phyloP scores from a whole-genome alignment of 345 rosid species.

The Linum lewisii region DNA sequence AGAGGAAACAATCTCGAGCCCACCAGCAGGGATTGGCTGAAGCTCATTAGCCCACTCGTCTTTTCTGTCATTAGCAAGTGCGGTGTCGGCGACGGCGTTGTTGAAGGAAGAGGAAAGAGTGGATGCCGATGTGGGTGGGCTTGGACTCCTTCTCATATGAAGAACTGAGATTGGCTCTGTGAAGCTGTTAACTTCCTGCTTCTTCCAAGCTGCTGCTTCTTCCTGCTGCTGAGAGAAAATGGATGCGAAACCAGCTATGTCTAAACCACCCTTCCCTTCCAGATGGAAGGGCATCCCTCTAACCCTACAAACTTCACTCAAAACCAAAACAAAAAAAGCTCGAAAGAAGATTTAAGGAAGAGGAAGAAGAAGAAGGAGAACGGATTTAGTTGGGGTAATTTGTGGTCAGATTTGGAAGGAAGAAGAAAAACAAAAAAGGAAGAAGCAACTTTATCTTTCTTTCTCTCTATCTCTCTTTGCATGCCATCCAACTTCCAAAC shows the following conservation, averaged over 20 bases:
- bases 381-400: not conserved
- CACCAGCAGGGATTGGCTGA: slow-evolving; percentile 28
- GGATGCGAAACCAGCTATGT: slow-evolving; percentile 28
- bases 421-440: not conserved
- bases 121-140: slow-evolving; percentile 57
- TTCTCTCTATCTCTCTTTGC: slow-evolving; percentile 14
- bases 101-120: slow-evolving; percentile 56
- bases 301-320: slow-evolving; percentile 1
- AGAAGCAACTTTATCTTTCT: slow-evolving; percentile 7
- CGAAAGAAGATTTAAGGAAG: slow-evolving; percentile 5
- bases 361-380: slow-evolving; percentile 4
- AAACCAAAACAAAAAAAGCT: not conserved
- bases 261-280: slow-evolving; percentile 26
- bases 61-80: slow-evolving; percentile 17
- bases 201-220: slow-evolving; percentile 28
- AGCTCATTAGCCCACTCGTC: slow-evolving; percentile 41
- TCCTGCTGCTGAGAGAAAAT: slow-evolving; percentile 25
- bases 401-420: slow-evolving; percentile 12
- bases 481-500: slow-evolving; percentile 23
- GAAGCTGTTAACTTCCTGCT: slow-evolving; percentile 19
- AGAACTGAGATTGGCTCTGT: slow-evolving; percentile 32
- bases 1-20: slow-evolving; percentile 23
- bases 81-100: slow-evolving; percentile 24
- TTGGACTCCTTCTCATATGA: slow-evolving; percentile 54
- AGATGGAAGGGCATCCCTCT: slow-evolving; percentile 33